These are phyloP conservation scores for Postia placenta DNA, from an alignment of 768 basidiomycete genomes.

Conservation along the genomic window DNA sequence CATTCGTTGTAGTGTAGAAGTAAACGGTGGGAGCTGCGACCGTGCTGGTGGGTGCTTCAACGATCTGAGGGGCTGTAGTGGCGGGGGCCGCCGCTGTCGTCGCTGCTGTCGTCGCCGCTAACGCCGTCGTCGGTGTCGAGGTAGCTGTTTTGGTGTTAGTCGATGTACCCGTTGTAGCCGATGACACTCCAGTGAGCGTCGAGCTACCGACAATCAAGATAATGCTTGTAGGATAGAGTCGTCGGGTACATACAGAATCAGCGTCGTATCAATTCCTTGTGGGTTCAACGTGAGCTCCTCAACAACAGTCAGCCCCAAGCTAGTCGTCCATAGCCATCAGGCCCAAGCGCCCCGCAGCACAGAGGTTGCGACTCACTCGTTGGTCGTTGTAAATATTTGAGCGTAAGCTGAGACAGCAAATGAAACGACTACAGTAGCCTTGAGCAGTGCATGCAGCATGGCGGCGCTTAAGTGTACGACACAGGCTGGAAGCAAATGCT, in stretches of 20 bases:
- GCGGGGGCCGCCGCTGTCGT: constrained; percentile 7
- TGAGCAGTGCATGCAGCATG: background rate
- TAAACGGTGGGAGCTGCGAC: constrained; percentile 18
- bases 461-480: constrained; percentile 8
- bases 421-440: constrained; percentile 7
- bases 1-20: constrained; percentile 30
- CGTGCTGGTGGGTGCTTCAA: constrained; percentile 31
- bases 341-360: constrained; percentile 3
- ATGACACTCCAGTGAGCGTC: constrained; percentile 11
- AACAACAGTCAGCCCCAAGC: constrained; percentile 47
- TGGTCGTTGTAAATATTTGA: constrained; percentile 43
- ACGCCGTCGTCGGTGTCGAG: constrained; percentile 12
- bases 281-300: constrained; percentile 38
- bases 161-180: constrained; percentile 17
- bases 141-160: constrained; percentile 21
- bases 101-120: constrained; percentile 9
- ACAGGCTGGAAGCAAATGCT: constrained; percentile 6
- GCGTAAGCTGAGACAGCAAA: constrained; percentile 16
- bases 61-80: constrained; percentile 10
- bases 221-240: no score
- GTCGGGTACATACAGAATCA: constrained; percentile 32
- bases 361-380: constrained; percentile 35
- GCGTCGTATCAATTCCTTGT: constrained; percentile 35
- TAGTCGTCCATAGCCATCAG: constrained; percentile 13
- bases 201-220: constrained; percentile 7